A percentile compares a stretch with the other conserved stretches of the same genome.
These are phyloP conservation scores for Fraxinus sp. DNA, from an alignment of 305 asterid genomes.

Conservation along the genomic window DNA sequence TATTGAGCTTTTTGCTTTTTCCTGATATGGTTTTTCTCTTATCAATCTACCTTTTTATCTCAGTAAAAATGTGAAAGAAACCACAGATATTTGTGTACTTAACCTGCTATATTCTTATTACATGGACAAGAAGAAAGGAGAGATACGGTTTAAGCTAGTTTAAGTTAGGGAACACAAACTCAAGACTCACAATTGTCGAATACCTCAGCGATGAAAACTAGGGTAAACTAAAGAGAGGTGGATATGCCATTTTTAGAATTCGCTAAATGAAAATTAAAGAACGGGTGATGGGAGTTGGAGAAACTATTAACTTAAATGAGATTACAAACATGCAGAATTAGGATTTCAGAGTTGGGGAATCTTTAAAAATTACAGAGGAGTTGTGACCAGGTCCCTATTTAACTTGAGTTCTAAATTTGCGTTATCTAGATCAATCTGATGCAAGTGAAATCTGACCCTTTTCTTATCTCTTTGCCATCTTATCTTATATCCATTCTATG, in stretches of 20 bases:
- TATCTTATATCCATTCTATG: background rate
- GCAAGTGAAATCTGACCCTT: background rate
- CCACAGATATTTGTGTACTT: background rate
- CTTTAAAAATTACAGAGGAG: background rate
- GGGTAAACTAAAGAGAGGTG: background rate
- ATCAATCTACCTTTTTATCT: background rate
- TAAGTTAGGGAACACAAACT: background rate
- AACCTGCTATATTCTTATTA: background rate
- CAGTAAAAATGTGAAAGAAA: background rate
- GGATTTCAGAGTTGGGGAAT: background rate
- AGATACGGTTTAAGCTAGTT: background rate
- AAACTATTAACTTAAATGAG: background rate
- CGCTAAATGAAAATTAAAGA: background rate
- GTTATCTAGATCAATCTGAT: background rate
- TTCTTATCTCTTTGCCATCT: background rate
- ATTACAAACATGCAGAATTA: background rate
- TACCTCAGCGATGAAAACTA: background rate
- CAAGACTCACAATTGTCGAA: background rate
- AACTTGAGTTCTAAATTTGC: background rate
- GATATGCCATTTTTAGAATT: background rate
- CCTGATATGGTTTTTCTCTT: background rate
- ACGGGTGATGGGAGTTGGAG: background rate
- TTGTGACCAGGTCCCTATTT: background rate
- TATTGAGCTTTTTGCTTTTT: slow-evolving; percentile 5
- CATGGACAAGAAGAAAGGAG: background rate